These are phyloP conservation scores for Jatropha curcas DNA, from an alignment of 345 rosid genomes.

Conservation along the genomic window DNA sequence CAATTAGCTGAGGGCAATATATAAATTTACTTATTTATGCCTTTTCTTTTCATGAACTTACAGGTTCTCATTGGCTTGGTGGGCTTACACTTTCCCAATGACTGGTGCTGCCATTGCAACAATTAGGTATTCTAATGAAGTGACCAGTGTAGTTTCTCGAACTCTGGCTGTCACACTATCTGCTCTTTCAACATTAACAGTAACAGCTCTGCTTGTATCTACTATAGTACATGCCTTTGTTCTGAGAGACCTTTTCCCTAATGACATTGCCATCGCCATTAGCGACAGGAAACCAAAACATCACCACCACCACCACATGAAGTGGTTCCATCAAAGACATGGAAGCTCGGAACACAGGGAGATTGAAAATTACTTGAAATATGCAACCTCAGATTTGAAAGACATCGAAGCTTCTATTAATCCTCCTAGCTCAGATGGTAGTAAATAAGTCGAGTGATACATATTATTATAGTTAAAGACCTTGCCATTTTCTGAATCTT, in stretches of 20 bases:
- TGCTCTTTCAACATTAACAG: constrained; percentile 47
- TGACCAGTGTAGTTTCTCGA: constrained; percentile 42
- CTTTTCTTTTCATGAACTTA: constrained; percentile 1
- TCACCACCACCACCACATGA: constrained; percentile 22
- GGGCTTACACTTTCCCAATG: constrained; percentile 93
- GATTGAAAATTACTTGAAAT: constrained; percentile 50
- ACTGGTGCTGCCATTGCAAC: constrained; percentile 70
- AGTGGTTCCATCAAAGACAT: constrained; percentile 48
- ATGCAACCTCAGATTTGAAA: constrained; percentile 20
- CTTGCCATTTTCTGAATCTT: constrained; percentile 29
- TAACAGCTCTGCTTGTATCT: constrained; percentile 46
- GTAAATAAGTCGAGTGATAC: not conserved
- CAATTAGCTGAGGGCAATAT: no score
- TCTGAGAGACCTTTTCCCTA: constrained; percentile 44
- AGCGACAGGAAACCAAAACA: constrained; percentile 51
- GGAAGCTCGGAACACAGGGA: constrained; percentile 47
- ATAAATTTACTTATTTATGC: not conserved
- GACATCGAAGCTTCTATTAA: constrained; percentile 47
- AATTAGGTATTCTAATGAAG: constrained; percentile 59
- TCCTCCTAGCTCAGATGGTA: constrained; percentile 1
- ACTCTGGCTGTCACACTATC: constrained; percentile 43
- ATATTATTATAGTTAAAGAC: not conserved
- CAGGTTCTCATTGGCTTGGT: constrained; percentile 91
- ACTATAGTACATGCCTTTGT: constrained; percentile 49
- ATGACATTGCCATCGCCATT: constrained; percentile 76